These are phyloP conservation scores for Dipodascus albidus DNA, from an alignment of 805 yeast species.

Conservation along the genomic window DNA sequence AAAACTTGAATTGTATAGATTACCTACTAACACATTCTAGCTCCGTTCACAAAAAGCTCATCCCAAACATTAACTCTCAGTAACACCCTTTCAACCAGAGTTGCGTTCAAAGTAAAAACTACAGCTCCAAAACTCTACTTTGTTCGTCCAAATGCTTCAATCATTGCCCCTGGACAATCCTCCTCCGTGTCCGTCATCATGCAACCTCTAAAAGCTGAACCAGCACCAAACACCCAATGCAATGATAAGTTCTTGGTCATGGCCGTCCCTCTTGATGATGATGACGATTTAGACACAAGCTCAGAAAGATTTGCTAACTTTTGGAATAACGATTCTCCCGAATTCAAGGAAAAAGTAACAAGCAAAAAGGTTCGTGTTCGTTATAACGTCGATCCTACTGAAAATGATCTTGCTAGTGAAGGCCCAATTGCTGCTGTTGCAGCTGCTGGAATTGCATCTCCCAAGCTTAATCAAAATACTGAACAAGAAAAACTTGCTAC, in stretches of 20 bases:
- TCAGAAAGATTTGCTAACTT: constrained; percentile 42
- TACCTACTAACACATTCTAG: neutral
- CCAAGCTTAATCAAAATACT: neutral
- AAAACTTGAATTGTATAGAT: neutral
- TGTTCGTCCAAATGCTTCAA: constrained; percentile 90
- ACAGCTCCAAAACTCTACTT: constrained; percentile 94
- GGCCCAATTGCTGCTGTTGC: constrained; percentile 6
- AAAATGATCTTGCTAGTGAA: constrained; percentile 11
- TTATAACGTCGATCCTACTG: constrained; percentile 28
- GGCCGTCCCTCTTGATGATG: constrained; percentile 62
- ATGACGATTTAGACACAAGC: constrained; percentile 32
- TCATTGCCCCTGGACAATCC: constrained; percentile 62
- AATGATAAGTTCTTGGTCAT: constrained; percentile 89
- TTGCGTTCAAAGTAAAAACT: constrained; percentile 93
- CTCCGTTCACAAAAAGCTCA: constrained; percentile 20
- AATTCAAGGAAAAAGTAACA: constrained; percentile 26
- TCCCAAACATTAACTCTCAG: constrained; percentile 22
- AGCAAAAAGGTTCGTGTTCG: constrained; percentile 60
- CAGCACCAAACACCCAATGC: constrained; percentile 62
- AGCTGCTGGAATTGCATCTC: constrained; percentile 1
- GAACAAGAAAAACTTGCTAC: neutral
- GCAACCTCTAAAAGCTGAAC: constrained; percentile 72
- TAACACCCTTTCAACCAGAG: constrained; percentile 47
- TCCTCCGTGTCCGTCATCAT: constrained; percentile 71
- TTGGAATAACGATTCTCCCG: constrained; percentile 66